Conservation (phyloP, 176 grass and related monocot species). For the Cenchrus purpureus region DNA sequence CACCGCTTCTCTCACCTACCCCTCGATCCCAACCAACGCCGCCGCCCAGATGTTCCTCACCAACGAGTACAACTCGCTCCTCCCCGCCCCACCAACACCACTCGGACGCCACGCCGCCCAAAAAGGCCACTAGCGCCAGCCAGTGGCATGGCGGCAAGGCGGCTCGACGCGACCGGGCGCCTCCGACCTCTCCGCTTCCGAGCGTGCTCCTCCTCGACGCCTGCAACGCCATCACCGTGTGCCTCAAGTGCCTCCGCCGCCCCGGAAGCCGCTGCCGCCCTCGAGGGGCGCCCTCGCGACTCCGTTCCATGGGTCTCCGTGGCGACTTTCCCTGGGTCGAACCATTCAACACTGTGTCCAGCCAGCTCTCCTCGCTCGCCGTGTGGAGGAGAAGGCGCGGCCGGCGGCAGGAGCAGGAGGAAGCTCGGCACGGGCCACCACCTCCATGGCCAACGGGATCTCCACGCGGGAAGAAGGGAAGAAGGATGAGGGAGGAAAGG, state of each 20-base stretch:
- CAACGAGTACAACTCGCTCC: conserved; percentile 54
- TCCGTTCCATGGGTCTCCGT: not conserved
- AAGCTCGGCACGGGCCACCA: too few relatives aligned
- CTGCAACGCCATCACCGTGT: conserved; percentile 65
- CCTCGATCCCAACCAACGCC: too few relatives aligned
- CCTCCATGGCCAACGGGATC: too few relatives aligned
- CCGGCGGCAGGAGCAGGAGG: too few relatives aligned
- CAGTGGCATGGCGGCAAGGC: not conserved
- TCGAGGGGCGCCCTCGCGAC: conserved; percentile 7
- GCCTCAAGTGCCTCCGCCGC: conserved; percentile 55
- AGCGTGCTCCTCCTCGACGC: conserved; percentile 63
- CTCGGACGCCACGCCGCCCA: not conserved
- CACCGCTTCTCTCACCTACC: too few relatives aligned
- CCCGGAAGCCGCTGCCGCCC: conserved; percentile 47
- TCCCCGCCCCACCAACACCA: conserved; percentile 16
- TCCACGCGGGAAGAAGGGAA: too few relatives aligned
- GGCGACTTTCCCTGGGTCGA: conserved; percentile 60
- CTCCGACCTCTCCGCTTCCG: conserved; percentile 25
- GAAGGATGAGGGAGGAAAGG: too few relatives aligned
- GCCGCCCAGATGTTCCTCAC: conserved; percentile 67
- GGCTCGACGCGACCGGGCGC: conserved; percentile 42
- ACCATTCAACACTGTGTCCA: conserved; percentile 59
- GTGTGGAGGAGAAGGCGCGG: too few relatives aligned
- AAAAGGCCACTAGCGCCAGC: too few relatives aligned
- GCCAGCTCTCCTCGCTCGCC: conserved; percentile 32